phyloP scores from a whole-genome alignment of 139 green algal genomes.

The Bryopsis sp. region DNA sequence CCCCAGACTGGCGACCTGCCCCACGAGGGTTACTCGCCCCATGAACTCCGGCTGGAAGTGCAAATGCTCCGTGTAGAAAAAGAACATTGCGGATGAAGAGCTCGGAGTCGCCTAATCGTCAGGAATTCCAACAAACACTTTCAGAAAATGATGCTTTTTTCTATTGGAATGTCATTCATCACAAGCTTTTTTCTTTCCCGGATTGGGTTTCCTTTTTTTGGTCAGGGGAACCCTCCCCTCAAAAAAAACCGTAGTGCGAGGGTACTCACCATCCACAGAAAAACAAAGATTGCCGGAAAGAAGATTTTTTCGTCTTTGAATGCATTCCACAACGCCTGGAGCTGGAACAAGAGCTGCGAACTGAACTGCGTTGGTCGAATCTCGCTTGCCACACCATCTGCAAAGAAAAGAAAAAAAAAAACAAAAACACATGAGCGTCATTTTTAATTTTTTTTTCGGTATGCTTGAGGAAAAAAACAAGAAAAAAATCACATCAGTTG shows the following conservation, averaged over 20 bases:
- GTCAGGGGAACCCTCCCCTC: not conserved
- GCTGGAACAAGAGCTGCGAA: no score
- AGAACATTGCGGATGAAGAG: slow-evolving; percentile 52
- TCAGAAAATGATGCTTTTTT: no score
- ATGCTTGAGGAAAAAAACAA: no score
- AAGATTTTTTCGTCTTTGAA: slow-evolving; percentile 34
- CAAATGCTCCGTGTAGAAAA: slow-evolving; percentile 53
- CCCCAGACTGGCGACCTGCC: slow-evolving; percentile 55
- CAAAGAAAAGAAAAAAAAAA: no score
- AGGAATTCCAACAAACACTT: no score
- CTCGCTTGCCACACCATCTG: no score
- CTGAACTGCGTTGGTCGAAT: no score
- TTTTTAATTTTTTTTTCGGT: no score
- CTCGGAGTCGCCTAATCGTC: slow-evolving; percentile 46
- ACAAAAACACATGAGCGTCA: no score
- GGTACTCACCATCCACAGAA: slow-evolving; percentile 46
- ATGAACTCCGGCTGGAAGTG: slow-evolving; percentile 73
- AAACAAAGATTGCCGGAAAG: slow-evolving; percentile 40
- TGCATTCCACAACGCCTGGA: slow-evolving; percentile 33
- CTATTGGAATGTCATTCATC: no score
- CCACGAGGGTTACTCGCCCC: slow-evolving; percentile 74
- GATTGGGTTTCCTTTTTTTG: not conserved
- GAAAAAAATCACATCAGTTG: no score
- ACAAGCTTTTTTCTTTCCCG: not conserved
- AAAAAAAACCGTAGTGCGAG: slow-evolving; percentile 1